These are phyloP conservation scores for Lecanicillium sp. DNA, from an alignment of 2,329 filamentous ascomycete species.

Conservation along the genomic window DNA sequence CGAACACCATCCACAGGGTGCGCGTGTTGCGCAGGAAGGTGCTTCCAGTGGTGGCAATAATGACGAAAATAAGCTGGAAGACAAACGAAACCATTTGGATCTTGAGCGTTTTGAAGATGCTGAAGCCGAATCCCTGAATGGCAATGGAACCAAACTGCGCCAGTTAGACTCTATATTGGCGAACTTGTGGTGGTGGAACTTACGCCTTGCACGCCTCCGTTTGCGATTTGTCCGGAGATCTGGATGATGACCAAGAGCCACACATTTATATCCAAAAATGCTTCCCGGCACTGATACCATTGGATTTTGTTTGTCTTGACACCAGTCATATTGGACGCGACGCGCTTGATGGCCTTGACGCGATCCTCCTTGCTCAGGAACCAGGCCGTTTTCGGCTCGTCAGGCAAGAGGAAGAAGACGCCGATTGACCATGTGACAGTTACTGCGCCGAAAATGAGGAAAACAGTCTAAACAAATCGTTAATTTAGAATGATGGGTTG, in stretches of 20 bases:
- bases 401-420: slow-evolving; percentile 4
- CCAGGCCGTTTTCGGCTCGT: slow-evolving; percentile 26
- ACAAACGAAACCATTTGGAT: slow-evolving; percentile 13
- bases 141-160: slow-evolving; percentile 18
- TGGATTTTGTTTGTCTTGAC: slow-evolving; percentile 15
- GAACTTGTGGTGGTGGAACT: neutral
- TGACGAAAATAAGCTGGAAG: slow-evolving; percentile 16
- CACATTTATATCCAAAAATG: neutral
- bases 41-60: slow-evolving; percentile 14
- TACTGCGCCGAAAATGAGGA: slow-evolving; percentile 5
- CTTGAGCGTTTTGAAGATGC: slow-evolving; percentile 13
- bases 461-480: slow-evolving; percentile 4
- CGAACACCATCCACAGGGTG: slow-evolving; percentile 16
- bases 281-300: slow-evolving; percentile 2
- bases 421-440: slow-evolving; percentile 3
- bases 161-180: slow-evolving; percentile 5
- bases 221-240: slow-evolving; percentile 18
- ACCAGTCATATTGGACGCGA: slow-evolving; percentile 48
- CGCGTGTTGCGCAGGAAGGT: slow-evolving; percentile 17
- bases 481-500: no score
- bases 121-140: slow-evolving; percentile 16
- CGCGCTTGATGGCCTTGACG: slow-evolving; percentile 55
- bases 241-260: slow-evolving; percentile 13
- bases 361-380: slow-evolving; percentile 55
- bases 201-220: slow-evolving; percentile 19